Percentiles rank a stretch among this genome's conserved stretches.
Conservation (phyloP, 2,329 filamentous ascomycete genomes). For the Rutstroemia sydowiana region DNA sequence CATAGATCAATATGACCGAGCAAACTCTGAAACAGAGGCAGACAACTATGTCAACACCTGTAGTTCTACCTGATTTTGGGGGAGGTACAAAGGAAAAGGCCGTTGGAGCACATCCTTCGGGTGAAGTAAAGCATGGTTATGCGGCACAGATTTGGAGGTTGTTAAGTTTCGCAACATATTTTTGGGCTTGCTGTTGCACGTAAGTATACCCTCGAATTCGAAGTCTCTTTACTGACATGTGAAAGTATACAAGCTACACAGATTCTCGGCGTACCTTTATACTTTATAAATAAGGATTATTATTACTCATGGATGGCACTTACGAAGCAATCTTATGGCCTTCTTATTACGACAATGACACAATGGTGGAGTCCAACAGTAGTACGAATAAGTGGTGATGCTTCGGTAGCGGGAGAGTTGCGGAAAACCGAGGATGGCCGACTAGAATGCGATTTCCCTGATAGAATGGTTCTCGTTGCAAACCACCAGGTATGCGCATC, state of each 20-base stretch:
- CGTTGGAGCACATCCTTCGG: slow-evolving; percentile 27
- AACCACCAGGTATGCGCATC: slow-evolving; percentile 64
- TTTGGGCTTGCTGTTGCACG: slow-evolving; percentile 24
- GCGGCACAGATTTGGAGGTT: slow-evolving; percentile 24
- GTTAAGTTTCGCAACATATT: slow-evolving; percentile 24
- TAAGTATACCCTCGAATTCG: slow-evolving; percentile 16
- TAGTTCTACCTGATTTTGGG: slow-evolving; percentile 6
- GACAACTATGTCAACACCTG: slow-evolving; percentile 3
- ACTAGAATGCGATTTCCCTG: slow-evolving; percentile 71
- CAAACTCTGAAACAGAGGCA: slow-evolving; percentile 23
- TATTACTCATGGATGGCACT: slow-evolving; percentile 84
- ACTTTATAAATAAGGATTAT: slow-evolving; percentile 65
- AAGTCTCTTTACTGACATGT: slow-evolving; percentile 17
- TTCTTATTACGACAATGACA: slow-evolving; percentile 71
- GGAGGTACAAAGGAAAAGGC: slow-evolving; percentile 14
- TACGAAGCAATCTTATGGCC: slow-evolving; percentile 77
- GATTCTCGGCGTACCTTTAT: slow-evolving; percentile 67
- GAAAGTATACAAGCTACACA: slow-evolving; percentile 62
- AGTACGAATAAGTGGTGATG: slow-evolving; percentile 77
- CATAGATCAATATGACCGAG: slow-evolving; percentile 17
- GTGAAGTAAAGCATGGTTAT: slow-evolving; percentile 28
- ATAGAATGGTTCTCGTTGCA: slow-evolving; percentile 74
- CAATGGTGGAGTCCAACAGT: slow-evolving; percentile 82
- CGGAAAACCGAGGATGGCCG: slow-evolving; percentile 61
- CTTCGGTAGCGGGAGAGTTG: slow-evolving; percentile 69